phyloP scores from a whole-genome alignment of 139 green algal genomes.

The Auxenochlorella protothecoides region DNA sequence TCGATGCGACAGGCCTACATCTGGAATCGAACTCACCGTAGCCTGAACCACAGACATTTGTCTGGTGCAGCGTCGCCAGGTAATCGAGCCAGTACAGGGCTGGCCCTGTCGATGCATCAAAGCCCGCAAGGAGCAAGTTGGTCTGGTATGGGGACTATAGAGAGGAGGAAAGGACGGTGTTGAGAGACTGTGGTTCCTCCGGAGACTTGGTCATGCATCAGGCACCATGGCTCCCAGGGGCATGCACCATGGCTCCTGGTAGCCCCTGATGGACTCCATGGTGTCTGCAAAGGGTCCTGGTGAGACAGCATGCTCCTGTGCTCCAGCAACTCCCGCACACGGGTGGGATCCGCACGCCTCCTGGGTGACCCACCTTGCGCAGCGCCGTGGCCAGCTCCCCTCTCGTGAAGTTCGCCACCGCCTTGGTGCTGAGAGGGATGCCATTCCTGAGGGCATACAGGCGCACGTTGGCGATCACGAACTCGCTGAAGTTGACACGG shows the following conservation, averaged over 20 bases:
- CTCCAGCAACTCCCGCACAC: no score
- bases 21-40: slow-evolving; percentile 62
- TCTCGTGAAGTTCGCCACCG: slow-evolving; percentile 84
- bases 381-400: slow-evolving; percentile 88
- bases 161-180: neutral
- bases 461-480: slow-evolving; percentile 82
- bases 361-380: slow-evolving; percentile 42
- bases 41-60: slow-evolving; percentile 92
- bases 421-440: slow-evolving; percentile 68
- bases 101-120: slow-evolving; percentile 68
- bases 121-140: slow-evolving; percentile 93
- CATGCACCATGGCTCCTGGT: neutral
- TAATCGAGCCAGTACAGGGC: slow-evolving; percentile 98
- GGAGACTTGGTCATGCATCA: neutral
- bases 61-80: slow-evolving; percentile 90
- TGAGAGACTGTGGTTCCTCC: neutral
- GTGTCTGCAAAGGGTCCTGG: neutral
- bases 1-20: no score
- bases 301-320: neutral
- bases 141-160: slow-evolving; percentile 79
- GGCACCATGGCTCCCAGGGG: neutral
- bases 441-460: slow-evolving; percentile 86
- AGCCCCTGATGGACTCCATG: no score
- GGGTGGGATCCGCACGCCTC: no score
- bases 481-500: slow-evolving; percentile 81